Evolutionary conservation across 2,329 filamentous ascomycete species (phyloP), one percentile per base, ranked within the genome.

Genomic region (Epichloe uncinata): DNA sequence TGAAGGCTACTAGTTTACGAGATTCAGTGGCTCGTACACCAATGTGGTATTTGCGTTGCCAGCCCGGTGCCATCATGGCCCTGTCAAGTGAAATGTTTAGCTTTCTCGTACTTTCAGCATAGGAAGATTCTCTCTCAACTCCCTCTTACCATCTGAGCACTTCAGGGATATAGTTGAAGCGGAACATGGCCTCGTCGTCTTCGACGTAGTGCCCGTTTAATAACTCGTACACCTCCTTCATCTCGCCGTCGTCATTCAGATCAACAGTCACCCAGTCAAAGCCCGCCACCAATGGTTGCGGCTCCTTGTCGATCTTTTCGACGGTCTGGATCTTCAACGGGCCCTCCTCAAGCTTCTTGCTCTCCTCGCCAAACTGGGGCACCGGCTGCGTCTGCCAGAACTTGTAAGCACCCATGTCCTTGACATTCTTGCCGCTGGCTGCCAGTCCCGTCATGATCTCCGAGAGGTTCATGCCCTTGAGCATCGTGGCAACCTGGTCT

Each of bases 331-430:
- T 71, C 69, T 84, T 85, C 63, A 98, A 86, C 0, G 90, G 88
- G 0, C 93, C 93, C 60, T 97, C 90, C 55, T 81, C 73, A 45
- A 81, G 69, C 47, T 77, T 70, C 45, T 73, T 69, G 13, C 61
- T 58, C 52, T 73, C 67, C 64, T 82, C 72, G 60, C 78, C 83
- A 62, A 97, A 95, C 61, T 83, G 84, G 47, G 87, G 86, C 52
- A 98, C 93, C 1, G 93, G 93, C 67, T 98, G 93, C 44, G 93
- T 98, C 66, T 88, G 83, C 93, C 93, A 98, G 72, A 98, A 98
- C 69, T 95, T 96, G 76, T 97, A 96, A 52, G 84, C 87, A 6
- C 84, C 89, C 88, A 96, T 95, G 63, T 96, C 90, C 72, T 95
- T 96, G 59, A 81, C 83, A 61, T 95, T 95, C 75, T 93, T 94